Evolutionary conservation across 768 basidiomycete species (phyloP).

Genomic region (Phaeotremella skinneri): DNA sequence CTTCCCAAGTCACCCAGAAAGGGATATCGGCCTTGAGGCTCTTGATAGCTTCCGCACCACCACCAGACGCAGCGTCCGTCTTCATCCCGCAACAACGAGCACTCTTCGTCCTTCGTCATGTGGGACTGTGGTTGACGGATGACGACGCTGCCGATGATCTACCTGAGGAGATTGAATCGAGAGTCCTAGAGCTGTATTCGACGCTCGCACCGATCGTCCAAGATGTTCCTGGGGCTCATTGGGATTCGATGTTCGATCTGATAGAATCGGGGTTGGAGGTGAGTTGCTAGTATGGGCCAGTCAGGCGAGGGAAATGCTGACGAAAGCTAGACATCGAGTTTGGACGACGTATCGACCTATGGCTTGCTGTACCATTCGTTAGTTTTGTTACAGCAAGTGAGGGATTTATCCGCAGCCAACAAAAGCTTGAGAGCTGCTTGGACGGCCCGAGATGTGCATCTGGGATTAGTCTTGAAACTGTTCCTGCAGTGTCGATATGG

Average conservation of each 20-base stretch:
- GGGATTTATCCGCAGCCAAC: conserved; percentile 70
- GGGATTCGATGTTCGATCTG: conserved; percentile 88
- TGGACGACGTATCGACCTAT: conserved; percentile 62
- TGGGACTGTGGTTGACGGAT: conserved; percentile 73
- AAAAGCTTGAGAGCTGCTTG: conserved; percentile 69
- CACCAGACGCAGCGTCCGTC: conserved; percentile 70
- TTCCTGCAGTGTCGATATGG: conserved; percentile 53
- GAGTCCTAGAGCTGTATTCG: conserved; percentile 69
- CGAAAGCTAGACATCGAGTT: conserved; percentile 59
- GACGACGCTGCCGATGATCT: conserved; percentile 57
- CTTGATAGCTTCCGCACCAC: conserved; percentile 70
- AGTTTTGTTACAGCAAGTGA: conserved; percentile 63
- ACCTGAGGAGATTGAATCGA: conserved; percentile 73
- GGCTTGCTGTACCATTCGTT: conserved; percentile 69
- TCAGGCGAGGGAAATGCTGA: background rate
- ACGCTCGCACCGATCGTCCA: conserved; percentile 83
- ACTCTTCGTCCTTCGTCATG: conserved; percentile 79
- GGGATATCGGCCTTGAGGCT: conserved; percentile 69
- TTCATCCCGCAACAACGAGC: conserved; percentile 83
- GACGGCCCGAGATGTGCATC: conserved; percentile 59
- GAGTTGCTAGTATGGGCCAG: conserved; percentile 26
- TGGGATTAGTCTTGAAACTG: conserved; percentile 64
- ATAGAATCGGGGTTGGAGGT: conserved; percentile 87
- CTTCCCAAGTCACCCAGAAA: conserved; percentile 63
- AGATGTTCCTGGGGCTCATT: conserved; percentile 79